Conservation (phyloP, 306 rosid genomes). For the Cicer cuneatum region DNA sequence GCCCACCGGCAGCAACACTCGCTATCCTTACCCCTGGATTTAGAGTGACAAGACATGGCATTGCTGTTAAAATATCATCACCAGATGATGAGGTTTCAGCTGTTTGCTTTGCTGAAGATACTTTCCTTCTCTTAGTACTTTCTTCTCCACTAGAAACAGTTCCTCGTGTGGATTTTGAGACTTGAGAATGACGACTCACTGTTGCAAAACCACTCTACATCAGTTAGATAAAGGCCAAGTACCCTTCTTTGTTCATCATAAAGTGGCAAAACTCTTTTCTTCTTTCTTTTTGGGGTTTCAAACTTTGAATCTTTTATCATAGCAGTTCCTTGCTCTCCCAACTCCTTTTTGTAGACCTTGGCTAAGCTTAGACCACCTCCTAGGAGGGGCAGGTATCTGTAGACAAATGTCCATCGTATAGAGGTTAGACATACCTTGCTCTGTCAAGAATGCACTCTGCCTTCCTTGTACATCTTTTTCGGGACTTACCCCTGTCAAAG, state of each 20-base stretch:
- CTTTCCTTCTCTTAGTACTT: constrained; percentile 80
- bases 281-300: constrained; percentile 33
- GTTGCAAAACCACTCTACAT: constrained; percentile 52
- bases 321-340: constrained; percentile 24
- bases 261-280: constrained; percentile 38
- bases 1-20: constrained; percentile 93
- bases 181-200: constrained; percentile 77
- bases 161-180: constrained; percentile 62
- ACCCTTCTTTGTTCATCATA: constrained; percentile 39
- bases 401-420: constrained; percentile 35
- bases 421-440: constrained; percentile 69
- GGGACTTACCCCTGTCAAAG: constrained; percentile 50
- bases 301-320: constrained; percentile 34
- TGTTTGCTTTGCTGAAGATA: constrained; percentile 71
- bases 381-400: constrained; percentile 35
- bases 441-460: constrained; percentile 62
- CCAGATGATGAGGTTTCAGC: constrained; percentile 78
- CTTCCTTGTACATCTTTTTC: constrained; percentile 68
- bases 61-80: constrained; percentile 78
- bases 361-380: constrained; percentile 35
- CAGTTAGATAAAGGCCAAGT: constrained; percentile 39
- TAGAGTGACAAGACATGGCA: constrained; percentile 85
- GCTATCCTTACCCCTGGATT: constrained; percentile 81
- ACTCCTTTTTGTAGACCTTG: constrained; percentile 35
- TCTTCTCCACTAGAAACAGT: constrained; percentile 68